Percentiles rank a stretch among this genome's conserved stretches.
Conservation (phyloP, 2,329 filamentous ascomycete genomes). For the Sphaerostilbella broomeana region DNA sequence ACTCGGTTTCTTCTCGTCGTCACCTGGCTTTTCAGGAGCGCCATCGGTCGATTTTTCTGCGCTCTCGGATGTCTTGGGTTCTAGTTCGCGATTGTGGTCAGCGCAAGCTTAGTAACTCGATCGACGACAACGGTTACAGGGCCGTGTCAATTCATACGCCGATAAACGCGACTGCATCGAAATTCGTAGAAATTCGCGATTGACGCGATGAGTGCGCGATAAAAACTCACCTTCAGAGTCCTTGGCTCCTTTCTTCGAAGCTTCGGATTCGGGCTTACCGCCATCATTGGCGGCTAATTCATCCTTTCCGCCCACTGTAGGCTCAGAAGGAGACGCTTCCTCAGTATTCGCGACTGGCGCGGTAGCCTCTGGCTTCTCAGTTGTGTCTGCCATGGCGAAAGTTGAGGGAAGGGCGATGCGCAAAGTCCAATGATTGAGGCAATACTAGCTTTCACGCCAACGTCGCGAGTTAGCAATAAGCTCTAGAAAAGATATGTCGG, state of each 20-base stretch:
- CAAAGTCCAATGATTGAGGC: slow-evolving; percentile 13
- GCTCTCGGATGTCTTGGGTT: slow-evolving; percentile 23
- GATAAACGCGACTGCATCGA: too few relatives aligned
- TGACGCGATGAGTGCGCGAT: slow-evolving; percentile 6
- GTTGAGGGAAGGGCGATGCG: slow-evolving; percentile 18
- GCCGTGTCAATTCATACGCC: too few relatives aligned
- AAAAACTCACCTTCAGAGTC: slow-evolving; percentile 26
- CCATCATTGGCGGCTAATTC: slow-evolving; percentile 18
- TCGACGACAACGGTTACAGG: too few relatives aligned
- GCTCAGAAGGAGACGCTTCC: slow-evolving; percentile 21
- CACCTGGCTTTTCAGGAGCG: slow-evolving; percentile 24
- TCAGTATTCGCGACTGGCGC: slow-evolving; percentile 28
- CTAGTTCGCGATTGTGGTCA: slow-evolving; percentile 23
- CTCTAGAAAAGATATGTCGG: slow-evolving; percentile 11
- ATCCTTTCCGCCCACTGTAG: slow-evolving; percentile 19
- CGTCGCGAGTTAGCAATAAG: slow-evolving; percentile 10
- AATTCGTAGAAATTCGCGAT: slow-evolving; percentile 11
- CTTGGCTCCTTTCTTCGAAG: slow-evolving; percentile 24
- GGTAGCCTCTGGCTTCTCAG: slow-evolving; percentile 31
- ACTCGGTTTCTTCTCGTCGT: slow-evolving; percentile 20
- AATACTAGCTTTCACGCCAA: slow-evolving; percentile 11
- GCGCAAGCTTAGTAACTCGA: slow-evolving; percentile 13
- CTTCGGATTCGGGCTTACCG: slow-evolving; percentile 20
- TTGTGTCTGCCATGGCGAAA: slow-evolving; percentile 34
- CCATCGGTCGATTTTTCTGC: slow-evolving; percentile 26